phyloP scores from a whole-genome alignment of 1,284 basidiomycete genomes.

The Cryptococcus wingfieldii region DNA sequence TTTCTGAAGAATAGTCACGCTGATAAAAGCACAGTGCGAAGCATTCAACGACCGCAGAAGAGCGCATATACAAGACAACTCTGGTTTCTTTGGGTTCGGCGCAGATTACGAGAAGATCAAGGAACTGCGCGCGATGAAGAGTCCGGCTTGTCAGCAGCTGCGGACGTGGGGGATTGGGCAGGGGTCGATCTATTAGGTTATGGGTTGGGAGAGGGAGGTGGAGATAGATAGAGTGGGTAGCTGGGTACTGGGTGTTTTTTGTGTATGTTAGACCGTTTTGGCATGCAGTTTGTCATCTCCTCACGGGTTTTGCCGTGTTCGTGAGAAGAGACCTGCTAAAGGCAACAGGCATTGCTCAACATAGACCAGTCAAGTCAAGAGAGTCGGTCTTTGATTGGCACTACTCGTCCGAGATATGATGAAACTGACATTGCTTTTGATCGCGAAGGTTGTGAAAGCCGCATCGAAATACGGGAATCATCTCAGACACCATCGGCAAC shows the following conservation, averaged over 20 bases:
- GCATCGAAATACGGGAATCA: no score
- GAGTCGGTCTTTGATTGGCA: no score
- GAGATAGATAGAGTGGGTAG: neutral
- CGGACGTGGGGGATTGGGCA: slow-evolving; percentile 25
- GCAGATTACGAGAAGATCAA: slow-evolving; percentile 74
- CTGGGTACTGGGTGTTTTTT: neutral
- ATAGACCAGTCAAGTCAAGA: no score
- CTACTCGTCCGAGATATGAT: no score
- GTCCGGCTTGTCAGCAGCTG: slow-evolving; percentile 61
- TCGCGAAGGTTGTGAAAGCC: no score
- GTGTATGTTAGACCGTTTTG: neutral
- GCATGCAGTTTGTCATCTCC: no score
- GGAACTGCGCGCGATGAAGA: slow-evolving; percentile 30
- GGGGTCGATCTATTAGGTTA: neutral
- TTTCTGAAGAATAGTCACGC: neutral
- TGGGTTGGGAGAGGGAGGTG: neutral
- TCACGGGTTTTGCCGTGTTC: no score
- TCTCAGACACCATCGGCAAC: no score
- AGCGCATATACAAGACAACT: slow-evolving; percentile 62
- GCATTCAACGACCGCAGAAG: slow-evolving; percentile 34
- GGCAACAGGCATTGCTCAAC: no score
- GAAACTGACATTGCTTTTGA: no score
- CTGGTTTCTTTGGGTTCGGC: slow-evolving; percentile 82
- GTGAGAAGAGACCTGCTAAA: no score
- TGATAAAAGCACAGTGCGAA: slow-evolving; percentile 27